Percentiles rank a stretch among this genome's conserved stretches.
These are phyloP conservation scores for Nidula microcarpa DNA, from an alignment of 768 basidiomycete genomes.

Conservation along the genomic window DNA sequence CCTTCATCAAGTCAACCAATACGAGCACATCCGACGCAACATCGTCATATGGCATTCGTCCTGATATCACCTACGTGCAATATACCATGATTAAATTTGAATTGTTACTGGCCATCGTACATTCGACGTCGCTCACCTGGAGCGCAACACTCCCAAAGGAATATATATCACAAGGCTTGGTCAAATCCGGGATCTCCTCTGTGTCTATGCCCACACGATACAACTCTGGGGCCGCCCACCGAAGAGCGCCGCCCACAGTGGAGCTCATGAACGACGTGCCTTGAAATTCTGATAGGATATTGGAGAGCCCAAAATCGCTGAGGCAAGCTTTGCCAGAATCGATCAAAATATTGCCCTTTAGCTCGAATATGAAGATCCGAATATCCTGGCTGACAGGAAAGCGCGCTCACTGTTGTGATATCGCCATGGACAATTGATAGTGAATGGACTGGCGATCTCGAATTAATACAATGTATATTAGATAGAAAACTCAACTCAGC, in stretches of 20 bases:
- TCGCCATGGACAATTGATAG: constrained; percentile 25
- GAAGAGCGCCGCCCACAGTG: constrained; percentile 22
- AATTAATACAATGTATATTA: neutral
- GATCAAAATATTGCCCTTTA: constrained; percentile 31
- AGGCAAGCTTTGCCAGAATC: constrained; percentile 25
- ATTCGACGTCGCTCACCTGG: constrained; percentile 4
- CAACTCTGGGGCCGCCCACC: constrained; percentile 32
- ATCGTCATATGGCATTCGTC: constrained; percentile 3
- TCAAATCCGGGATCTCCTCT: constrained; percentile 3
- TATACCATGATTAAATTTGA: neutral
- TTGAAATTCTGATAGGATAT: constrained; percentile 15
- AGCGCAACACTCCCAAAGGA: constrained; percentile 31
- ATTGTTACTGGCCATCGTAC: neutral
- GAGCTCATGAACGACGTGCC: constrained; percentile 18
- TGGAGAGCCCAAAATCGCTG: constrained; percentile 32
- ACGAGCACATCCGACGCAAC: neutral
- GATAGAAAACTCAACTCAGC: neutral
- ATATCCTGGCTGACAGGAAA: neutral
- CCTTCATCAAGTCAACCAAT: constrained; percentile 1
- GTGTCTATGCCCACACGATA: constrained; percentile 9
- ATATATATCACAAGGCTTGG: constrained; percentile 24
- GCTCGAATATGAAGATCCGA: too few relatives aligned
- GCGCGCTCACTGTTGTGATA: constrained; percentile 22
- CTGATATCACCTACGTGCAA: neutral
- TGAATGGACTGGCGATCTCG: constrained; percentile 10